Evolutionary conservation across 768 basidiomycete genomes (phyloP), one percentile per base, ranked within the genome.

Genomic region (Infundibulicybe gibba): DNA sequence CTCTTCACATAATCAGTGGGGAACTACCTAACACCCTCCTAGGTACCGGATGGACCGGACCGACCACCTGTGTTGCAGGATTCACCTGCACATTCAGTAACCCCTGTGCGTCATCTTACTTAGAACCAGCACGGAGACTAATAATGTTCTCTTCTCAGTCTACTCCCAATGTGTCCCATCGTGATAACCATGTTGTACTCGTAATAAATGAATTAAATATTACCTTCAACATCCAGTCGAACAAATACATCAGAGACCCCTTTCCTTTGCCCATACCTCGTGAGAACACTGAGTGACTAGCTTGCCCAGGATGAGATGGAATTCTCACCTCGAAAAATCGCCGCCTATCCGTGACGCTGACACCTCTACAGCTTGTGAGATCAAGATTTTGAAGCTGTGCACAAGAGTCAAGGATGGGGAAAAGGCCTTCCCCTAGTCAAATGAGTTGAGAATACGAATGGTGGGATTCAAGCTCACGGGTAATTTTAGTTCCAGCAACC

Each of bases 331-430:
- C 81, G 54, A 88, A 88, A 54, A 88, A 81, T 6, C 74, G 74
- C 12, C 86, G 71, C 19, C 85, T 66, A 50, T 85, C 81, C 1
- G 68, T 68, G 4, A 86, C 71, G 5, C 56, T 67, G 44, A 88
- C 70, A 4, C 85, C 77, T 43, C 85, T 72, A 50, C 85, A 88
- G 49, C 83, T 79, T 3, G 82, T 87, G 39, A 88, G 62, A 55
- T 86, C 78, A 12, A 87, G 57, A n/a, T 66, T 74, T 47, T 68
- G 61, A 21, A 88, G 65, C 21, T 63, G 66, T 2, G 66, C 51
- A 52, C 86, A 88, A 0, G 69, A 70, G 52, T 86, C 78, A 25
- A 88, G 65, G 32, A 88, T 74, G 2, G 61, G 51, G 52, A 79
- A 80, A 16, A 87, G 56, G 8, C 78, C 85, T 0, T 60, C 64